A percentile compares a stretch with the other conserved stretches of the same genome.
phyloP scores from a whole-genome alignment of 129 eudicot genomes.

The Dittrichia graveolens region DNA sequence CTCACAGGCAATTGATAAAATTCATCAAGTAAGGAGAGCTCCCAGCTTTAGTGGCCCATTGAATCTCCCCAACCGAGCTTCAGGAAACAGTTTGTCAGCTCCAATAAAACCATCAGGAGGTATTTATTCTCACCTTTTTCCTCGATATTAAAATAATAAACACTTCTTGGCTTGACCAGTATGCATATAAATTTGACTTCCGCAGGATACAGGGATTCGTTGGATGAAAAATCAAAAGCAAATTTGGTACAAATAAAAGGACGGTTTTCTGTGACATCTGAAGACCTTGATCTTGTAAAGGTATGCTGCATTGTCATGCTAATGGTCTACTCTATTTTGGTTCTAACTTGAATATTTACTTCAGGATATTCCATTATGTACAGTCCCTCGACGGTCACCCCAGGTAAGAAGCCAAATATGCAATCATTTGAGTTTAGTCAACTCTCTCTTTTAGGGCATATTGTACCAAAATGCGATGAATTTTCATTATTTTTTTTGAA shows the following conservation, averaged over 20 bases:
- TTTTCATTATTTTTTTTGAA: no score
- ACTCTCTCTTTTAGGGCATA: no score
- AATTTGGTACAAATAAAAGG: slow-evolving; percentile 96
- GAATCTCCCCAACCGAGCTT: slow-evolving; percentile 90
- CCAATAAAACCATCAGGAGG: slow-evolving; percentile 98
- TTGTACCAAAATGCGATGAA: no score
- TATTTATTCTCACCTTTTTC: slow-evolving; percentile 31
- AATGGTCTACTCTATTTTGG: slow-evolving; percentile 10
- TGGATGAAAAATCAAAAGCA: slow-evolving; percentile 87
- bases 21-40: slow-evolving; percentile 54
- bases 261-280: slow-evolving; percentile 97
- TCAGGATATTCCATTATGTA: slow-evolving; percentile 71
- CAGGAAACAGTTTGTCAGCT: slow-evolving; percentile 97
- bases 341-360: slow-evolving; percentile 38
- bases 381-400: slow-evolving; percentile 59
- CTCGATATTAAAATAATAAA: background rate
- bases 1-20: slow-evolving; percentile 66
- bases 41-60: slow-evolving; percentile 98
- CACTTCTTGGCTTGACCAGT: background rate
- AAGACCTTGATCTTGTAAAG: slow-evolving; percentile 92
- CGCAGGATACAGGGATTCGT: slow-evolving; percentile 69
- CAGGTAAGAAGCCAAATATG: slow-evolving; percentile 49
- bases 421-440: background rate
- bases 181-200: slow-evolving; percentile 23
- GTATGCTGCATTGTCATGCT: slow-evolving; percentile 39